Evolutionary conservation across 2,329 filamentous ascomycete genomes (phyloP), one percentile per base, ranked within the genome.

Genomic region (Scedosporium minutisporum): DNA sequence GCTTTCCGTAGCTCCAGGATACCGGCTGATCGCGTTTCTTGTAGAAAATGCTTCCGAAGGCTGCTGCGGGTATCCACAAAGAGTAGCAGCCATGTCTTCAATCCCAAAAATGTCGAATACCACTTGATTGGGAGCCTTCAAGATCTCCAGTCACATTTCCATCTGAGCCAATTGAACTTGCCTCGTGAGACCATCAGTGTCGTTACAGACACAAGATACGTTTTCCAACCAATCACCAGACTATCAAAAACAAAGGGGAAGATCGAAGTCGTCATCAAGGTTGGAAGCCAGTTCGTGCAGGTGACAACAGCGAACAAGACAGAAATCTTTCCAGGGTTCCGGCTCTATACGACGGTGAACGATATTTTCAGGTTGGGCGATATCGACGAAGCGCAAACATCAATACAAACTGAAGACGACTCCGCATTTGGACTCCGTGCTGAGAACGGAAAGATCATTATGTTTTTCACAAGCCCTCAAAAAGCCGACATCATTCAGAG

Each of bases 121-220:
- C 79, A 87, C 66, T 75, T 89, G 33, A 81, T 88, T 57, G 82
- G 85, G n/a, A 87, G 79, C 69, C 75, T 88, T 55, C 82, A 85
- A 63, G 86, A 89, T 64, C 76, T 89, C 41, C 85, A 88, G 67
- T 73, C 79, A 12, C 85, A 89, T 68, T 89, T 89, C 67, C 83
- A 88, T 67, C 76, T 88, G 16, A 86, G 81, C 63, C 83, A 87
- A 67, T 75, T 89, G 25, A 84, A 88, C 67, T 75, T 89, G 6
- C 87, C 87, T 1, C 88, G 88, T 68, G 87, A 89, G 68, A 89
- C 87, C 1, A 86, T 88, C 66, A 87, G 83, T 66, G 83, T 88
- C 21, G 83, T 88, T 3, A 86, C 82, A 2, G 87, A 89, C 68
- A 85, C 84, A 6, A 79, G 85, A 66, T 87, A 82, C 67, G 81